Percentiles rank a stretch among this genome's conserved stretches.
phyloP scores from a whole-genome alignment of 768 basidiomycete species.

The Leccinellum rugosiceps region DNA sequence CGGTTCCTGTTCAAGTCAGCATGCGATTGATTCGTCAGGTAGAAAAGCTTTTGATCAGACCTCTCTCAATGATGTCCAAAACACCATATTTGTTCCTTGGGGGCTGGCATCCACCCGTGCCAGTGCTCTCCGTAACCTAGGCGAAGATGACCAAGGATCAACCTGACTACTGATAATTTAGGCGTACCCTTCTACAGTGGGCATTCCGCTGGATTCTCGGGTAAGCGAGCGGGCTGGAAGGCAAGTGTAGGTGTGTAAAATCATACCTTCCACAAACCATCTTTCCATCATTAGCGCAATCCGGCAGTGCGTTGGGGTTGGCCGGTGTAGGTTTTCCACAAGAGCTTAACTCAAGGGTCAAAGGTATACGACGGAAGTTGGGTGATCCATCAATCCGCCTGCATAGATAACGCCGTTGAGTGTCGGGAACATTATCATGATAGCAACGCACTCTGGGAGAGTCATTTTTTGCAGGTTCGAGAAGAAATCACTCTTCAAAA shows the following conservation, averaged over 20 bases:
- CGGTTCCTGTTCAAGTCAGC: slow-evolving; percentile 60
- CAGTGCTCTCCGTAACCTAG: slow-evolving; percentile 74
- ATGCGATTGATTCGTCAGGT: not conserved
- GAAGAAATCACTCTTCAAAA: slow-evolving; percentile 95
- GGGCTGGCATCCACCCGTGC: slow-evolving; percentile 77
- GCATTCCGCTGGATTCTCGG: slow-evolving; percentile 74
- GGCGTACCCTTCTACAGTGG: slow-evolving; percentile 71
- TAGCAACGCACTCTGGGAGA: slow-evolving; percentile 71
- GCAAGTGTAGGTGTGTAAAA: not conserved
- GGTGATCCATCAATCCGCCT: slow-evolving; percentile 91
- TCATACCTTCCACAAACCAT: slow-evolving; percentile 77
- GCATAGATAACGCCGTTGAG: slow-evolving; percentile 1
- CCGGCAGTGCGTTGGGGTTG: slow-evolving; percentile 34
- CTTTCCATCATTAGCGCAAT: slow-evolving; percentile 42
- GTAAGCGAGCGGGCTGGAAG: slow-evolving; percentile 23
- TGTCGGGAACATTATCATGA: not conserved
- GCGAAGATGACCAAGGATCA: not conserved
- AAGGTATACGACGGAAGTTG: slow-evolving; percentile 83
- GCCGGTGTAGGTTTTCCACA: slow-evolving; percentile 27
- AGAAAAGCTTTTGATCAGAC: slow-evolving; percentile 36
- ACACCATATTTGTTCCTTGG: slow-evolving; percentile 69
- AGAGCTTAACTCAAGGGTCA: slow-evolving; percentile 44
- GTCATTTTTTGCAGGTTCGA: slow-evolving; percentile 95
- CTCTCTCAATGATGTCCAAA: slow-evolving; percentile 96
- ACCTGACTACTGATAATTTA: not conserved